Evolutionary conservation across 75 land plant genomes (phyloP).

Genomic region (Picea glauca): DNA sequence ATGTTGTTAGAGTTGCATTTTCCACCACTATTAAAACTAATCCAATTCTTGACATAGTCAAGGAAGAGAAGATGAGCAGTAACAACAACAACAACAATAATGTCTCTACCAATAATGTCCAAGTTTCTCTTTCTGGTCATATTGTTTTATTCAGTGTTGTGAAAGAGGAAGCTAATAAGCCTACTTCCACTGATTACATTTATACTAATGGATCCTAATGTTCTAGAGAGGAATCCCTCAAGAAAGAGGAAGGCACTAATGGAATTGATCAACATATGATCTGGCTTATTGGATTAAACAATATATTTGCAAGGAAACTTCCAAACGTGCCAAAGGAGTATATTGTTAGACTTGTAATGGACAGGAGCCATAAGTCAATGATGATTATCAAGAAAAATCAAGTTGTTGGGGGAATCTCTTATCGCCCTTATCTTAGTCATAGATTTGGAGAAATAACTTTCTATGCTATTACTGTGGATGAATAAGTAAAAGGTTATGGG

Average conservation of each 20-base stretch:
- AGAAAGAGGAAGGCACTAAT: constrained; percentile 65
- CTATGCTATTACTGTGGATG: constrained; percentile 97
- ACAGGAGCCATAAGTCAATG: constrained; percentile 12
- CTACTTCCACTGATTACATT: constrained; percentile 64
- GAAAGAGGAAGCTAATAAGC: constrained; percentile 70
- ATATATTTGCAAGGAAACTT: constrained; percentile 91
- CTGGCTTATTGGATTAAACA: constrained; percentile 98
- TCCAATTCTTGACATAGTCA: constrained; percentile 3
- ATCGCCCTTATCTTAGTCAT: constrained; percentile 93
- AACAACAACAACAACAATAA: constrained; percentile 7
- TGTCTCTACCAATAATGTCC: constrained; percentile 22
- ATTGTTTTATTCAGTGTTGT: constrained; percentile 25
- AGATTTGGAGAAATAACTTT: constrained; percentile 98
- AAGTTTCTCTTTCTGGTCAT: constrained; percentile 14
- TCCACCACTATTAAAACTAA: constrained; percentile 6
- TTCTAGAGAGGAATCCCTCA: constrained; percentile 38
- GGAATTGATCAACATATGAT: constrained; percentile 94
- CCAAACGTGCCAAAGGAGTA: constrained; percentile 99
- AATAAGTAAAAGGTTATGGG: constrained; percentile 99
- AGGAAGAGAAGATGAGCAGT: constrained; percentile 51
- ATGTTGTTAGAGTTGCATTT: neutral
- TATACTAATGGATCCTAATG: constrained; percentile 80
- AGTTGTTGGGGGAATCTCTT: constrained; percentile 98
- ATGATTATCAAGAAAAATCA: constrained; percentile 76
- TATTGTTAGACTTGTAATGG: constrained; percentile 98